Conservation (phyloP, 805 yeast genomes). For the Candida nitratophila region DNA sequence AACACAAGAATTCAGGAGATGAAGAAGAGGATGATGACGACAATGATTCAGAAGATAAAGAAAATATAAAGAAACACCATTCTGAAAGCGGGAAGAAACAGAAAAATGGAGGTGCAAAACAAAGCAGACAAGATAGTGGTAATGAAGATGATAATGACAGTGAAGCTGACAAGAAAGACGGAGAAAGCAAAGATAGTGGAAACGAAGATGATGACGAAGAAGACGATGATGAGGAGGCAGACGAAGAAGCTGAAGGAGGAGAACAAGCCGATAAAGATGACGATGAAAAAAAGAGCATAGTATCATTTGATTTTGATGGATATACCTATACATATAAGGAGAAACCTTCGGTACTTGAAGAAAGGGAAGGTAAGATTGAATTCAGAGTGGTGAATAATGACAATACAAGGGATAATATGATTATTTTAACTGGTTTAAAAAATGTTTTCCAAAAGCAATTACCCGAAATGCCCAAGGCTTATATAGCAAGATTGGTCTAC, state of each 20-base stretch:
- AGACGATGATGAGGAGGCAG: conserved; percentile 14
- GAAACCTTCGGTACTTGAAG: conserved; percentile 91
- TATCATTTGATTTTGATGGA: conserved; percentile 64
- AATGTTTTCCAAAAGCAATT: conserved; percentile 95
- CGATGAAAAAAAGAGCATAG: conserved; percentile 35
- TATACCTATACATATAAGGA: conserved; percentile 77
- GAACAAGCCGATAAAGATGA: conserved; percentile 28
- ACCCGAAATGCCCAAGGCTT: conserved; percentile 98
- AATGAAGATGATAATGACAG: conserved; percentile 5
- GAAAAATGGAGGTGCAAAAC: no score
- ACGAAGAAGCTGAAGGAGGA: conserved; percentile 19
- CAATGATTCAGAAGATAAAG: conserved; percentile 25
- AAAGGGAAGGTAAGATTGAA: conserved; percentile 86
- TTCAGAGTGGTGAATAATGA: conserved; percentile 96
- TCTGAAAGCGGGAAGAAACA: conserved; percentile 11
- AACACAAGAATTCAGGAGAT: conserved; percentile 19
- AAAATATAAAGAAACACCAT: no score
- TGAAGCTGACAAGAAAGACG: conserved; percentile 7
- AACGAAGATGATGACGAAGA: conserved; percentile 12
- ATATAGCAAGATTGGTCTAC: conserved; percentile 88
- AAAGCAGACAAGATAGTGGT: no score
- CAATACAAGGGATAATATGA: conserved; percentile 76
- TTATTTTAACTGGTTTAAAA: conserved; percentile 90
- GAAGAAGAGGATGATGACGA: conserved; percentile 11
- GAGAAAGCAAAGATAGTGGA: conserved; percentile 8